phyloP scores from a whole-genome alignment of 176 grass and related monocot species.

The Ensete ventricosum region DNA sequence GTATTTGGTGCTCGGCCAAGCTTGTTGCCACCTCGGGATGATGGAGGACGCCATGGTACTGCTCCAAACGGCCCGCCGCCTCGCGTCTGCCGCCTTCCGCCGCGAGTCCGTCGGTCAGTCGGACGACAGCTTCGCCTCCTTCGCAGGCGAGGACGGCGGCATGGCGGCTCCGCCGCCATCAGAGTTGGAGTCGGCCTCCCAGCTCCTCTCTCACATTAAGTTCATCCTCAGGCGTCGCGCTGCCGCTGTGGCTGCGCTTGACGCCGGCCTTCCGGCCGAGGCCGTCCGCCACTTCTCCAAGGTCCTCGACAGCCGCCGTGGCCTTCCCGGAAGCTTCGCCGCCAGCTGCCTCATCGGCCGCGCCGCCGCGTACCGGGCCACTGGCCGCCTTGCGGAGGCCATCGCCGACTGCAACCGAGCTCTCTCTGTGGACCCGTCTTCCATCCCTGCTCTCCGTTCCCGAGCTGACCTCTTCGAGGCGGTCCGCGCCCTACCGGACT shows the following conservation, averaged over 20 bases:
- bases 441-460: constrained; percentile 75
- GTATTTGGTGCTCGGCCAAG: constrained; percentile 75
- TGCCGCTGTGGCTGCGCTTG: constrained; percentile 72
- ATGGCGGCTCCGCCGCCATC: constrained; percentile 28
- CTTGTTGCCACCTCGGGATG: constrained; percentile 75
- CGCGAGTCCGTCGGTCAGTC: constrained; percentile 76
- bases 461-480: constrained; percentile 67
- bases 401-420: constrained; percentile 82
- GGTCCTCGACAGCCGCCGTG: constrained; percentile 62
- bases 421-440: constrained; percentile 67
- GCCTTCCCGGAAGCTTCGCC: constrained; percentile 59
- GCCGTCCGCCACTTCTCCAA: constrained; percentile 83
- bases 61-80: constrained; percentile 71
- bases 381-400: constrained; percentile 56
- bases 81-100: constrained; percentile 78
- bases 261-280: constrained; percentile 67
- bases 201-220: constrained; percentile 77
- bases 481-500: constrained; percentile 56
- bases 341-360: constrained; percentile 81
- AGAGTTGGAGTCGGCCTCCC: constrained; percentile 62
- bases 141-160: constrained; percentile 10
- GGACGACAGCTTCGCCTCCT: constrained; percentile 77
- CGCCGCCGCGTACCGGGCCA: constrained; percentile 47
- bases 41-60: constrained; percentile 94
- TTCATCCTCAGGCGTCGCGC: constrained; percentile 79